Evolutionary conservation across 2,329 filamentous ascomycete species (phyloP), one percentile per base, ranked within the genome.

Genomic region (Gnomoniopsis sp.): DNA sequence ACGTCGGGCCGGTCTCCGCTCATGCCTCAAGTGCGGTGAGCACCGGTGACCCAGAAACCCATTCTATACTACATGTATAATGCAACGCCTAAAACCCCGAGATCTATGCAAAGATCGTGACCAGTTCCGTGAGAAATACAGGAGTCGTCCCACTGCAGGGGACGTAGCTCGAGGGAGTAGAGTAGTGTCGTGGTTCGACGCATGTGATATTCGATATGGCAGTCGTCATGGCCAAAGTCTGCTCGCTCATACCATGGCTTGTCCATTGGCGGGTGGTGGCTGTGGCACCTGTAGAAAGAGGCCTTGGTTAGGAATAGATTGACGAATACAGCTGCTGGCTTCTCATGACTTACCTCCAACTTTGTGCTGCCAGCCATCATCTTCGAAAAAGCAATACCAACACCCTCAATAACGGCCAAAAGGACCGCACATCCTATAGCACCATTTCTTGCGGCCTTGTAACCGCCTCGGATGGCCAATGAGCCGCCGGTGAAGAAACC

Each of bases 401-500:
- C 95, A 68, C 95, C 93, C 76, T 99, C 93, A 64, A 99, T 98
- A 65, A 99, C 93, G 53, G 91, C 95, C 49, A 99, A 81, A 69
- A 99, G 84, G 65, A 96, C 90, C 26, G 91, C 95, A 74, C 95
- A 98, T 66, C 93, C 95, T 69, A 99, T 98, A 63, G 95, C 95
- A 61, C 91, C 93, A 76, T 98, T 98, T 68, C 95, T 84, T 64
- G 95, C 92, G 22, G 93, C 91, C 79, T 91, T 93, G 74, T 89
- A 88, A 60, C 95, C 95, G 69, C 95, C 95, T 77, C 95, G 86
- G 63, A 98, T 88, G 53, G 95, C 95, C 36, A 99, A 83, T 33
- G 93, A 86, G 66, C 95, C 95, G 69, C 92, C 93, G 4, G 95
- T 98, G 76, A 97, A 93, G 82, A 97, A 97, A 55, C 95, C 95